Evolutionary conservation across 73 alveolate genomes (phyloP).

Genomic region (Paraurostyla sp.): DNA sequence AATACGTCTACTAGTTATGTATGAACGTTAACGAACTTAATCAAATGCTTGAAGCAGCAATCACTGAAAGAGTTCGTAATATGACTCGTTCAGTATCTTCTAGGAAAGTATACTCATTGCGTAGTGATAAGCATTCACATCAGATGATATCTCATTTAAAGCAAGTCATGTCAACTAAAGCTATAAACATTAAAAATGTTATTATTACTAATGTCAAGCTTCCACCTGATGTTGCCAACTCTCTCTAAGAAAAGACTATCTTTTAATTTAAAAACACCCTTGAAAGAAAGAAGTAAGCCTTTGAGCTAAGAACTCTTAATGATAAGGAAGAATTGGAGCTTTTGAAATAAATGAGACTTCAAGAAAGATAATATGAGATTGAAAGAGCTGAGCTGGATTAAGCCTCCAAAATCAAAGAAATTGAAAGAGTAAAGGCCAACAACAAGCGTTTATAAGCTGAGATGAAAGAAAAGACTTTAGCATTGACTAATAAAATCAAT

Average conservation of each 20-base stretch:
- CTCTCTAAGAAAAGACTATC: constrained; percentile 73
- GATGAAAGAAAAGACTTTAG: constrained; percentile 59
- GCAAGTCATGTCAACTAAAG: constrained; percentile 58
- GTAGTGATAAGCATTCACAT: constrained; percentile 64
- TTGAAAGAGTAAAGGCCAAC: constrained; percentile 67
- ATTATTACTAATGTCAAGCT: constrained; percentile 71
- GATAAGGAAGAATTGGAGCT: constrained; percentile 69
- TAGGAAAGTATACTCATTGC: constrained; percentile 26
- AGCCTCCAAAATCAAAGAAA: constrained; percentile 64
- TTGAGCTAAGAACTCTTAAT: constrained; percentile 71
- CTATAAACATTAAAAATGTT: constrained; percentile 60
- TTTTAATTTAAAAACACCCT: constrained; percentile 71
- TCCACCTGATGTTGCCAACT: constrained; percentile 68
- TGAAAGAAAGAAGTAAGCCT: constrained; percentile 79
- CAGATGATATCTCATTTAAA: constrained; percentile 34
- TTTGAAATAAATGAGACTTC: constrained; percentile 49
- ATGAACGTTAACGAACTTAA: constrained; percentile 67
- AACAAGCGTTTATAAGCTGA: constrained; percentile 66
- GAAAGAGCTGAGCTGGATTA: constrained; percentile 59
- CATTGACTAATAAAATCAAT: constrained; percentile 61
- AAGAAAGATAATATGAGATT: constrained; percentile 68
- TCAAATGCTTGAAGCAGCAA: constrained; percentile 72
- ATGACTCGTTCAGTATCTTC: constrained; percentile 66
- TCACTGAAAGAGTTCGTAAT: constrained; percentile 72
- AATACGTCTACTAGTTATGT: constrained; percentile 60